Conservation (phyloP, 2,329 filamentous ascomycete species). For the Nemania sp. region DNA sequence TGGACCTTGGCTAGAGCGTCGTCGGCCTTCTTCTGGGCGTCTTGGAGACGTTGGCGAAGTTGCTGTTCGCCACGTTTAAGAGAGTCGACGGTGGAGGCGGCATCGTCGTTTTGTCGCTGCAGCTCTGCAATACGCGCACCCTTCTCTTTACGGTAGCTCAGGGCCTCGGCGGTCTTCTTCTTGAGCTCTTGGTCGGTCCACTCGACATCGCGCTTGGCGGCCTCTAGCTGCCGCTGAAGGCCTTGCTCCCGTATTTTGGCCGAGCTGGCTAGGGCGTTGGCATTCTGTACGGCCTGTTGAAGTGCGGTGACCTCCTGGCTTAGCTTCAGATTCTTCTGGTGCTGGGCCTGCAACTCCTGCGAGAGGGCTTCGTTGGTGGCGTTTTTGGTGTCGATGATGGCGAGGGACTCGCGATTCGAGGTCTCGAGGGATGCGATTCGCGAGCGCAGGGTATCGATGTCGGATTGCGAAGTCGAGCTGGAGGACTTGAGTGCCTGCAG, state of each 20-base stretch:
- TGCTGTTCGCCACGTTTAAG: slow-evolving; percentile 79
- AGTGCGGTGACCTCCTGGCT: slow-evolving; percentile 80
- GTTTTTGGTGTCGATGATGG: slow-evolving; percentile 87
- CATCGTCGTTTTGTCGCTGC: slow-evolving; percentile 86
- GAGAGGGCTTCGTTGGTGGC: slow-evolving; percentile 83
- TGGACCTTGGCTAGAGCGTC: slow-evolving; percentile 82
- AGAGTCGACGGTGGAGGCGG: slow-evolving; percentile 74
- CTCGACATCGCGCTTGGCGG: slow-evolving; percentile 87
- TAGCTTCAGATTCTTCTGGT: slow-evolving; percentile 83
- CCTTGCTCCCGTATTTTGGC: slow-evolving; percentile 91
- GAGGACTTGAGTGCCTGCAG: slow-evolving; percentile 78
- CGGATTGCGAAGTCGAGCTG: slow-evolving; percentile 72
- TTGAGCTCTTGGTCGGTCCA: slow-evolving; percentile 93
- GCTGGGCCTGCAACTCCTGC: slow-evolving; percentile 84
- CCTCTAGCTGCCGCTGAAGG: slow-evolving; percentile 85
- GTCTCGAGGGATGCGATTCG: slow-evolving; percentile 87
- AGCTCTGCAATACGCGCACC: slow-evolving; percentile 85
- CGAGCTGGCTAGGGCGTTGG: slow-evolving; percentile 77
- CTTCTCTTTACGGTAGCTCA: slow-evolving; percentile 94
- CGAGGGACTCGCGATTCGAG: slow-evolving; percentile 88
- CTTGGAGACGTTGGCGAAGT: slow-evolving; percentile 79
- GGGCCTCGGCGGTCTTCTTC: slow-evolving; percentile 82
- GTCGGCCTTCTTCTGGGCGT: slow-evolving; percentile 84
- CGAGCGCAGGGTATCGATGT: slow-evolving; percentile 75
- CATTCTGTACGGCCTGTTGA: slow-evolving; percentile 81